Base-by-base conservation (phyloP, 371 early-diverging fungal species). In the Rhizopus arrhizus region DNA sequence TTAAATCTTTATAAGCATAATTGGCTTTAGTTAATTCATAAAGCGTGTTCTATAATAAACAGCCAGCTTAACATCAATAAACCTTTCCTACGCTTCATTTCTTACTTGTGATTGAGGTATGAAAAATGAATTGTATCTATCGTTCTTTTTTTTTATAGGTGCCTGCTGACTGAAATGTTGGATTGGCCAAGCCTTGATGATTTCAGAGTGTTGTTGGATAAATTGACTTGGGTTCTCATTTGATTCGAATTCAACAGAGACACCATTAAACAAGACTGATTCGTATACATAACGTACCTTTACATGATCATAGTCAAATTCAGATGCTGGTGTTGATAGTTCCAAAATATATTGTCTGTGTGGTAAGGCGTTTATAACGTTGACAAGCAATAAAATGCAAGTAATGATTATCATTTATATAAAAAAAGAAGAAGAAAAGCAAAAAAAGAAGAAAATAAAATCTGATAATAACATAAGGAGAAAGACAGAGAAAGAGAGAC, bases 141-240 rank as follows among this genome's bases (percentile, higher is more conserved):
- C n/a, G 7, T 46, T 32, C n/a, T 31, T 60, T 31, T 52, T 12
- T 29, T 12, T 16, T 31, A 54, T 49, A 12, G 55, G 60, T 36
- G 59, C 57, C 4, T 56, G 53, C 11, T 66, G 65, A 34, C 64
- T 61, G 45, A 65, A 41, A 52, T 60, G 65, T 41, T 61, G 68
- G 46, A 78, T 57, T 43, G 73, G 72, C 78, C 78, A 78, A 43
- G 31, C 29, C 28, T 64, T 52, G 7, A 72, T 15, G 15, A 74
- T 53, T 9, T 61, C 35, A 31, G 61, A 55, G 16, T 62, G 51
- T 33, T 51, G 38, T 4, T 46, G n/a, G 0, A 71, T 36, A 0
- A 68, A 58, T 4, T 38, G 7, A n/a, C 61, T 49, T 9, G 75
- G 75, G 11, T 56, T 41, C 1, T 50, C 50, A 2, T 47, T 10